Percentiles rank a stretch among this genome's conserved stretches.
These are phyloP conservation scores for Endoconidiophora polonica DNA, from an alignment of 2,329 filamentous ascomycete species.

Conservation along the genomic window DNA sequence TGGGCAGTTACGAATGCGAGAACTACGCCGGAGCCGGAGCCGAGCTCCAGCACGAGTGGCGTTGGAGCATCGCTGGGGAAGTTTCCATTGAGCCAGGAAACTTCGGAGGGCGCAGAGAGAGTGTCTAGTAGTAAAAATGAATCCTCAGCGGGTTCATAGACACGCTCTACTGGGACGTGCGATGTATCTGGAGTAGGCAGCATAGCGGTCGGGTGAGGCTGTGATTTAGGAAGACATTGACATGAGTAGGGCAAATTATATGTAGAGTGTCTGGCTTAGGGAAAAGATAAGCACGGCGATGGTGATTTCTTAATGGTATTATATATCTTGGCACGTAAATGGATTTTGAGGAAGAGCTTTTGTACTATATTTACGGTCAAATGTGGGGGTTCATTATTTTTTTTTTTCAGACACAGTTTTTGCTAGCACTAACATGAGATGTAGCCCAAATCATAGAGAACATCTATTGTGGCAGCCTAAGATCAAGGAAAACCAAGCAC, in stretches of 20 bases:
- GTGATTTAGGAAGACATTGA: neutral
- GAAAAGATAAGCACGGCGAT: neutral
- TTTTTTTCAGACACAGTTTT: too few species aligned
- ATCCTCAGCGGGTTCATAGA: conserved; percentile 94
- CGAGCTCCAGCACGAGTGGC: conserved; percentile 67
- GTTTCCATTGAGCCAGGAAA: conserved; percentile 45
- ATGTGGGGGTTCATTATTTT: conserved; percentile 4
- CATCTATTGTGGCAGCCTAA: too few species aligned
- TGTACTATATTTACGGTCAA: too few species aligned
- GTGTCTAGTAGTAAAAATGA: conserved; percentile 90
- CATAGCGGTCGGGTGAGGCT: conserved; percentile 33
- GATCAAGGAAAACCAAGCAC: too few species aligned
- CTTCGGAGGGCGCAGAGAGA: conserved; percentile 55
- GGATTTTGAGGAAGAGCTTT: neutral
- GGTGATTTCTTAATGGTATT: neutral
- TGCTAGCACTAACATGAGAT: too few species aligned
- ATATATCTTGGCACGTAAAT: neutral
- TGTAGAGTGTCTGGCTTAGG: neutral
- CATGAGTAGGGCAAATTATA: neutral
- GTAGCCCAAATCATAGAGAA: too few species aligned
- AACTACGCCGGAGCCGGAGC: conserved; percentile 86
- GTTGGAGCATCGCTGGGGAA: conserved; percentile 32
- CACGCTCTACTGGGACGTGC: conserved; percentile 71
- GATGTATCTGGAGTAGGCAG: conserved; percentile 86
- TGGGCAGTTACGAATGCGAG: conserved; percentile 74